Conservation (phyloP, 192 early-diverging fungal genomes). For the Geranomyces variabilis region DNA sequence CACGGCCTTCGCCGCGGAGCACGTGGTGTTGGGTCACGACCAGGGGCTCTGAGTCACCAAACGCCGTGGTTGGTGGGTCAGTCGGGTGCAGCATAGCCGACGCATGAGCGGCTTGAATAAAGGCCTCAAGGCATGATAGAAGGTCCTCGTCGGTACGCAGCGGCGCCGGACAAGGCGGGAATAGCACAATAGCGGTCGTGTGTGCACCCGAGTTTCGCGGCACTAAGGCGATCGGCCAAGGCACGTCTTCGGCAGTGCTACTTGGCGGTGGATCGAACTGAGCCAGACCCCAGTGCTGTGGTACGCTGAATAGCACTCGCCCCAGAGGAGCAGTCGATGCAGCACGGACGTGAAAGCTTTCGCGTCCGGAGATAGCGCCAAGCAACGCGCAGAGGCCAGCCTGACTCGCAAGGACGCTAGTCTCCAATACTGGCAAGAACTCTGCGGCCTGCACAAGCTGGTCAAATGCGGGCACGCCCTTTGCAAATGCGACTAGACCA, state of each 20-base stretch:
- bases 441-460: background rate
- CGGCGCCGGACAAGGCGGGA: background rate
- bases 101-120: constrained; percentile 2
- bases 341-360: background rate
- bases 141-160: background rate
- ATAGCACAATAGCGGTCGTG: background rate
- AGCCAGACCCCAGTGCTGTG: background rate
- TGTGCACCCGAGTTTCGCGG: background rate
- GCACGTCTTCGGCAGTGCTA: background rate
- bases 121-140: background rate
- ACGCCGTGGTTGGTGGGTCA: constrained; percentile 9
- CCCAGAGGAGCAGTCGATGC: background rate
- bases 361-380: background rate
- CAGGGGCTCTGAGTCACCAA: background rate
- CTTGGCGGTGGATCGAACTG: background rate
- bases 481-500: constrained; percentile 6
- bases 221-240: background rate
- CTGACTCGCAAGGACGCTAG: background rate
- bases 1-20: constrained; percentile 6
- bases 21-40: constrained; percentile 6
- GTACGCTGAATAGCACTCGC: background rate
- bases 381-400: background rate
- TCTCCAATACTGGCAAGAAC: background rate
- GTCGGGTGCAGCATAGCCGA: background rate
- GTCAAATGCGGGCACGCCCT: background rate